Percentiles rank a stretch among this genome's conserved stretches.
Conservation (phyloP, 257 asterid species). For the Leptodermis oblonga region DNA sequence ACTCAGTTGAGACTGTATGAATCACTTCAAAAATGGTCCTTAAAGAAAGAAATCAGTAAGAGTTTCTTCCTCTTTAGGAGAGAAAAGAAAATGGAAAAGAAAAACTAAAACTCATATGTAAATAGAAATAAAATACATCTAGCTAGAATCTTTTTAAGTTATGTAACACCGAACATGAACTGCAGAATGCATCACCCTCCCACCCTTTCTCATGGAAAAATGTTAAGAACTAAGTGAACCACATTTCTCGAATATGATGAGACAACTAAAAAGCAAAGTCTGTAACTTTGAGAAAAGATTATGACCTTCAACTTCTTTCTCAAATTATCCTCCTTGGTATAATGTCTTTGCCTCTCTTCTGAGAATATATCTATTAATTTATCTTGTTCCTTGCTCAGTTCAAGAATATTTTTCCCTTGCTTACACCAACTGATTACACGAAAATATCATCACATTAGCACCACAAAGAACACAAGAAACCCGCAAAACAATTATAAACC, state of each 20-base stretch:
- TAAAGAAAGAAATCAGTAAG: too few relatives aligned
- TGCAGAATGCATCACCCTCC: background rate
- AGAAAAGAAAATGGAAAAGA: too few relatives aligned
- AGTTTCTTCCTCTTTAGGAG: too few relatives aligned
- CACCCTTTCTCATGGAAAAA: too few relatives aligned
- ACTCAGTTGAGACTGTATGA: too few relatives aligned
- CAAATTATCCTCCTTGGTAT: slow-evolving; percentile 61
- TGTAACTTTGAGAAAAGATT: background rate
- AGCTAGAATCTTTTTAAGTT: too few relatives aligned
- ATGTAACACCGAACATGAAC: too few relatives aligned
- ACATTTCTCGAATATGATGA: slow-evolving; percentile 20
- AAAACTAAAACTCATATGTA: too few relatives aligned
- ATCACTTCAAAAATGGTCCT: too few relatives aligned
- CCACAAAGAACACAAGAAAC: background rate
- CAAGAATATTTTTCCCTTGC: slow-evolving; percentile 39
- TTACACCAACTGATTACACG: slow-evolving; percentile 42
- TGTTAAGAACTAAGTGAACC: too few relatives aligned
- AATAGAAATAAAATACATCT: too few relatives aligned
- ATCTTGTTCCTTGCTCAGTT: slow-evolving; percentile 67
- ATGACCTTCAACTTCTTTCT: slow-evolving; percentile 67
- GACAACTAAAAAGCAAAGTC: too few relatives aligned
- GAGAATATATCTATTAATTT: slow-evolving; percentile 65
- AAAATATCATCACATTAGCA: slow-evolving; percentile 1
- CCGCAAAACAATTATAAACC: background rate
- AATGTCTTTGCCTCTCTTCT: slow-evolving; percentile 85